These are phyloP conservation scores for Fusarium fracticaudum DNA, from an alignment of 2,329 filamentous ascomycete genomes.

Conservation along the genomic window DNA sequence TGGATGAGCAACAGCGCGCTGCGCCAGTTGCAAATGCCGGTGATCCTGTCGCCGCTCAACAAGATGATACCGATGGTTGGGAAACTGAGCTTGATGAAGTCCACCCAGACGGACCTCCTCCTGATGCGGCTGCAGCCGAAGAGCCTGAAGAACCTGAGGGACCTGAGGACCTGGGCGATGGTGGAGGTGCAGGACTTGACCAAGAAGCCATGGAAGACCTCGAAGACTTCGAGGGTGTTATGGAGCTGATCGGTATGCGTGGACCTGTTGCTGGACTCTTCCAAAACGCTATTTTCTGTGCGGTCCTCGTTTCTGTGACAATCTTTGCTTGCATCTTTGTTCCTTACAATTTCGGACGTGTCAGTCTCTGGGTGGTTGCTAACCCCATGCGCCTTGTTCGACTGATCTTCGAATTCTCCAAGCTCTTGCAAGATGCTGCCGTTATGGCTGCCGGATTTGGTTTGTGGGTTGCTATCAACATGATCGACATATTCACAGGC, in stretches of 20 bases:
- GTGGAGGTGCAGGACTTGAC: constrained; percentile 75
- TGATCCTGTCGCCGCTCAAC: constrained; percentile 53
- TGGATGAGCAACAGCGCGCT: constrained; percentile 50
- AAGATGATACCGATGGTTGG: constrained; percentile 46
- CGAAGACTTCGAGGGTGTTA: constrained; percentile 94
- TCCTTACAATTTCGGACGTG: constrained; percentile 90
- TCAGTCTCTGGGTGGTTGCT: constrained; percentile 80
- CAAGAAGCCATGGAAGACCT: constrained; percentile 82
- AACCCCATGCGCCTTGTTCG: constrained; percentile 82
- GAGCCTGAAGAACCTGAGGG: constrained; percentile 55
- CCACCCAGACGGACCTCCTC: constrained; percentile 48
- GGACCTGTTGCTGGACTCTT: constrained; percentile 89
- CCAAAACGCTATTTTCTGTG: constrained; percentile 95
- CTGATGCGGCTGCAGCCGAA: constrained; percentile 28
- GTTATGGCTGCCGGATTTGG: constrained; percentile 71
- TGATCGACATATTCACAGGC: constrained; percentile 51
- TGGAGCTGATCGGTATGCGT: constrained; percentile 96
- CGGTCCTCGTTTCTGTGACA: constrained; percentile 87
- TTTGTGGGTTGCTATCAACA: constrained; percentile 55
- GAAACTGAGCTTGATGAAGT: constrained; percentile 50
- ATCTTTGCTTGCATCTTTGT: constrained; percentile 87
- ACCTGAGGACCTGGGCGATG: constrained; percentile 67
- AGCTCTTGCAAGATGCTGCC: constrained; percentile 78
- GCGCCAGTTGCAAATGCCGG: constrained; percentile 52
- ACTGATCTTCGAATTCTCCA: constrained; percentile 77